These are phyloP conservation scores for Podospora conica DNA, from an alignment of 495 filamentous ascomycete genomes.

Conservation along the genomic window DNA sequence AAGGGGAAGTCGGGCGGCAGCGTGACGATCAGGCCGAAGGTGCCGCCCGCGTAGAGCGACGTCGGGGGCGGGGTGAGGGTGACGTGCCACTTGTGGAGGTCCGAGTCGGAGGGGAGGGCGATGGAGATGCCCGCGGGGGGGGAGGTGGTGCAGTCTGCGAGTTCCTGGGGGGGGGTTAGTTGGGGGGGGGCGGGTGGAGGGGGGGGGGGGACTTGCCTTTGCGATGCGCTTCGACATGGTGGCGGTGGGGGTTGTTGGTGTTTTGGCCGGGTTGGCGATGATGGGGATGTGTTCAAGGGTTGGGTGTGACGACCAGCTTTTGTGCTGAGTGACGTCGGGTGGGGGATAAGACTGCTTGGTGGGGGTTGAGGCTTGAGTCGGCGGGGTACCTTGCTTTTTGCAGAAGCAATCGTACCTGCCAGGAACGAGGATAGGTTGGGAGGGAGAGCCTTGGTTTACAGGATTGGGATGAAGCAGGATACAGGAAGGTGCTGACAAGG, in stretches of 20 bases:
- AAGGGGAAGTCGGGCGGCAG: slow-evolving; percentile 91
- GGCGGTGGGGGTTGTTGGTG: not conserved
- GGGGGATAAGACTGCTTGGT: not conserved
- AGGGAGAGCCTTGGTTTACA: not conserved
- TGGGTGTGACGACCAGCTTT: not conserved
- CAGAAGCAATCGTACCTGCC: not conserved
- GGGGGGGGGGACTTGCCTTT: not conserved
- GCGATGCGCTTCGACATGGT: slow-evolving; percentile 2
- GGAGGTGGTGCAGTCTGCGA: slow-evolving; percentile 56
- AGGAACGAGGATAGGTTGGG: not conserved
- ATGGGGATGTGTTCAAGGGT: not conserved
- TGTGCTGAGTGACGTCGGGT: not conserved
- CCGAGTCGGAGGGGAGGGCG: slow-evolving; percentile 57
- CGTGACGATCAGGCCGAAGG: slow-evolving; percentile 67
- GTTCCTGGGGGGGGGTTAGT: slow-evolving; percentile 48
- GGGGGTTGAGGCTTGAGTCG: not conserved
- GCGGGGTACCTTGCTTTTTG: not conserved
- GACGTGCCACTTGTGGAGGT: slow-evolving; percentile 82
- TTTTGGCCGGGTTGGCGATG: not conserved
- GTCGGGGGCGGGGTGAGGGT: slow-evolving; percentile 65
- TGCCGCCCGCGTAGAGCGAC: slow-evolving; percentile 71
- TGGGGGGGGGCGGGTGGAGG: not conserved
- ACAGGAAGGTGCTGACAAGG: not conserved
- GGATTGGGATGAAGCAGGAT: not conserved
- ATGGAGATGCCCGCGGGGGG: slow-evolving; percentile 64